Conservation (phyloP, 208 protist genomes). For the Leishmania tarentolae region DNA sequence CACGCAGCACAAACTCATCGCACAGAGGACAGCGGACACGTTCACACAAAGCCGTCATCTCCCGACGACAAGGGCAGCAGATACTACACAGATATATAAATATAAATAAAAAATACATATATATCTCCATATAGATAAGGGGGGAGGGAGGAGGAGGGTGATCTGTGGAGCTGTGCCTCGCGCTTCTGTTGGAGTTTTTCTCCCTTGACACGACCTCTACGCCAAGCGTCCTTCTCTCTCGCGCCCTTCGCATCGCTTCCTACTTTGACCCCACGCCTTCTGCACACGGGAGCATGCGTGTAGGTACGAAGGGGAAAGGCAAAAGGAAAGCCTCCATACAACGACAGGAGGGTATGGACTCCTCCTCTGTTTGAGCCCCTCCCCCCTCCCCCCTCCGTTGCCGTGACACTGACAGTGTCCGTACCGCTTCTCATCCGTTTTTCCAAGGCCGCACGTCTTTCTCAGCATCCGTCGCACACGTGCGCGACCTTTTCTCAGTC, state of each 20-base stretch:
- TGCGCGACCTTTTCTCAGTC: neutral
- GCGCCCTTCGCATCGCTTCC: neutral
- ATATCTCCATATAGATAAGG: too few relatives aligned
- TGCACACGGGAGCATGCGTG: neutral
- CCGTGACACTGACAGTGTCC: too few relatives aligned
- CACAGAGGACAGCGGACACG: neutral
- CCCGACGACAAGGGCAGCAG: neutral
- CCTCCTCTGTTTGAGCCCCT: too few relatives aligned
- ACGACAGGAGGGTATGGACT: too few relatives aligned
- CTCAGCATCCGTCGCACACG: too few relatives aligned
- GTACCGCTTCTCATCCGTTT: too few relatives aligned
- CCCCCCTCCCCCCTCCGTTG: too few relatives aligned
- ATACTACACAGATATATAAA: too few relatives aligned
- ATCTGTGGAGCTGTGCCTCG: neutral
- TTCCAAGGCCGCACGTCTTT: too few relatives aligned
- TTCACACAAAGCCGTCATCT: neutral
- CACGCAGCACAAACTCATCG: neutral
- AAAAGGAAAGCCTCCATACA: too few relatives aligned
- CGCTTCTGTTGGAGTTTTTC: neutral
- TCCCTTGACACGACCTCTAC: neutral
- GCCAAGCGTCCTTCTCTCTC: neutral
- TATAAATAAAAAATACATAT: too few relatives aligned
- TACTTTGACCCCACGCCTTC: neutral
- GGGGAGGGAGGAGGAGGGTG: neutral
- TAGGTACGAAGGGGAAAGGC: too few relatives aligned